Percentiles rank a stretch among this genome's conserved stretches.
Evolutionary conservation across 2,329 filamentous ascomycete species (phyloP).

Genomic region (Lasiodiplodia gonubiensis): DNA sequence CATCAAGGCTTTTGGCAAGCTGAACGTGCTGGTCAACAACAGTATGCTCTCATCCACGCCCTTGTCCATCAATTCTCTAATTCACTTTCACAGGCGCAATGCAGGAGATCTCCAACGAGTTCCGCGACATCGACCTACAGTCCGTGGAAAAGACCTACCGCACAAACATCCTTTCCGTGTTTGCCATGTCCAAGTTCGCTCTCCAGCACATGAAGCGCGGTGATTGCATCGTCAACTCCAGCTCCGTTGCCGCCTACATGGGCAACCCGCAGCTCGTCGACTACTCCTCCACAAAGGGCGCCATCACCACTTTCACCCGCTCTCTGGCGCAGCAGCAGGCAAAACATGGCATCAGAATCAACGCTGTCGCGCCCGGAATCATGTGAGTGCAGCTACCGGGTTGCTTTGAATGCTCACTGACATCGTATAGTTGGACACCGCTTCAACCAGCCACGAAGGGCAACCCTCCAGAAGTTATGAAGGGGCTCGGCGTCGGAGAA

Average conservation of each 20-base stretch:
- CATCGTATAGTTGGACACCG: conserved; percentile 44
- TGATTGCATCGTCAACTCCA: conserved; percentile 61
- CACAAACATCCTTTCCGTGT: conserved; percentile 26
- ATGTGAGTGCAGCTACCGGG: conserved; percentile 30
- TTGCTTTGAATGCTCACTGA: neutral
- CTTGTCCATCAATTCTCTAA: neutral
- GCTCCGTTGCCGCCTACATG: conserved; percentile 61
- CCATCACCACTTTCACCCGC: conserved; percentile 62
- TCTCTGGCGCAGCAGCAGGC: conserved; percentile 59
- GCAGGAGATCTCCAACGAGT: conserved; percentile 60
- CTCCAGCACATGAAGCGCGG: conserved; percentile 31
- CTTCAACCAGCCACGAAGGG: conserved; percentile 51
- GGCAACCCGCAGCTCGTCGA: conserved; percentile 56
- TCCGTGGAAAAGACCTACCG: conserved; percentile 63
- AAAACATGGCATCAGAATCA: conserved; percentile 64
- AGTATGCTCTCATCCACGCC: conserved; percentile 19
- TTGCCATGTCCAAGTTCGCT: conserved; percentile 28
- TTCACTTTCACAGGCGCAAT: conserved; percentile 52
- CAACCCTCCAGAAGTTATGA: conserved; percentile 36
- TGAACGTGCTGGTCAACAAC: conserved; percentile 63
- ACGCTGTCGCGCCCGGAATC: conserved; percentile 39
- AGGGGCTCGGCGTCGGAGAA: conserved; percentile 35
- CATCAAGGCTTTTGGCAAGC: conserved; percentile 52
- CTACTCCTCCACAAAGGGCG: conserved; percentile 64
- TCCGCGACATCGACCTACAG: conserved; percentile 61